Conservation (phyloP, 2,329 filamentous ascomycete genomes). For the Penicillium occitanis region DNA sequence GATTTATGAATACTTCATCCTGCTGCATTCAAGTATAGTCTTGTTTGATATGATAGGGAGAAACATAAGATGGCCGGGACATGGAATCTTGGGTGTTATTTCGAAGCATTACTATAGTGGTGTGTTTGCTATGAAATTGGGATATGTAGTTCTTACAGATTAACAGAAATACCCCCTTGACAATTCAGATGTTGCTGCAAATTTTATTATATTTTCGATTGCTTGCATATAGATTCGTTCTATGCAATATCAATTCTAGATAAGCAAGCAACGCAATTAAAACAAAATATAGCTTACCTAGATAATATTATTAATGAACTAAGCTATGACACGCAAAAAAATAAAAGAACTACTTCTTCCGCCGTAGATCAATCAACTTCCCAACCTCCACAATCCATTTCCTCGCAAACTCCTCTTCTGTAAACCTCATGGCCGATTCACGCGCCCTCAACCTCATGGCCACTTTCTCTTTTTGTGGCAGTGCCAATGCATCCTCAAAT, state of each 20-base stretch:
- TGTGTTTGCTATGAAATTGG: not conserved
- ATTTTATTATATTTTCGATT: not conserved
- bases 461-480: slow-evolving; percentile 60
- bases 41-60: not conserved
- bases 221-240: not conserved
- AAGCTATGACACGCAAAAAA: not conserved
- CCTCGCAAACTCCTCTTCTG: slow-evolving; percentile 77
- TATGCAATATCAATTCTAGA: not conserved
- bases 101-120: not conserved
- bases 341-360: slow-evolving; percentile 9
- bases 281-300: not conserved
- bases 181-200: not conserved
- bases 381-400: slow-evolving; percentile 77
- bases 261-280: not conserved
- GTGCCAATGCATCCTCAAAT: slow-evolving; percentile 74
- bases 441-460: slow-evolving; percentile 75
- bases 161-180: not conserved
- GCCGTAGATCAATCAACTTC: slow-evolving; percentile 49
- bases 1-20: not conserved
- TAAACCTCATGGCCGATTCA: slow-evolving; percentile 77
- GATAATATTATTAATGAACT: not conserved
- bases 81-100: not conserved
- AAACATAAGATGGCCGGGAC: not conserved
- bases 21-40: not conserved
- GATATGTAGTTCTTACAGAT: not conserved